phyloP scores from a whole-genome alignment of 2,329 filamentous ascomycete species.

The Nothophoma quercina region DNA sequence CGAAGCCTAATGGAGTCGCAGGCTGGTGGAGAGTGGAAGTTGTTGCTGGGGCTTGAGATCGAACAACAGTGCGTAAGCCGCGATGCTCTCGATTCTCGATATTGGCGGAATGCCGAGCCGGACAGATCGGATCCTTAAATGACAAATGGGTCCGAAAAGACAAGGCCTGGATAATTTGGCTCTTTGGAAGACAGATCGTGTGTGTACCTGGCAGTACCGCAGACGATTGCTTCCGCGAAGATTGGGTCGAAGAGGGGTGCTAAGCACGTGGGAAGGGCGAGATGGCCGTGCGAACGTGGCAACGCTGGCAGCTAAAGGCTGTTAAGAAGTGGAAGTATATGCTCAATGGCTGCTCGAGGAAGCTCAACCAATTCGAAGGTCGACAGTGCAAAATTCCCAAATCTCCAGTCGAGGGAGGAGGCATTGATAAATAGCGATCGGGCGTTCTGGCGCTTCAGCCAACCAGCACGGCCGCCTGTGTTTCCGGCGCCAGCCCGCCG shows the following conservation, averaged over 20 bases:
- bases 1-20: background rate
- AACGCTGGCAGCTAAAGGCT: constrained; percentile 5
- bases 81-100: constrained; percentile 27
- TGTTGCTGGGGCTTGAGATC: constrained; percentile 24
- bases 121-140: constrained; percentile 12
- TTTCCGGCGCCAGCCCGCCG: constrained; percentile 14
- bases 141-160: constrained; percentile 1
- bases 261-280: background rate
- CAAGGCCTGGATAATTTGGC: background rate
- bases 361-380: background rate
- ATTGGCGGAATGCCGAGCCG: constrained; percentile 17
- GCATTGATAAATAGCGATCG: constrained; percentile 13
- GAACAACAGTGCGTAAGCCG: constrained; percentile 14
- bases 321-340: background rate
- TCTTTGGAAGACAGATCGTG: constrained; percentile 15
- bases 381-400: background rate
- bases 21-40: background rate
- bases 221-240: constrained; percentile 19
- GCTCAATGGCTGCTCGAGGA: constrained; percentile 1
- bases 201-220: constrained; percentile 24
- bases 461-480: constrained; percentile 10
- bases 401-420: background rate
- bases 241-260: constrained; percentile 3
- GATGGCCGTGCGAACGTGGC: constrained; percentile 7
- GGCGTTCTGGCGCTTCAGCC: background rate